phyloP scores from a whole-genome alignment of 2,329 filamentous ascomycete genomes.

The Alternaria consortialis region DNA sequence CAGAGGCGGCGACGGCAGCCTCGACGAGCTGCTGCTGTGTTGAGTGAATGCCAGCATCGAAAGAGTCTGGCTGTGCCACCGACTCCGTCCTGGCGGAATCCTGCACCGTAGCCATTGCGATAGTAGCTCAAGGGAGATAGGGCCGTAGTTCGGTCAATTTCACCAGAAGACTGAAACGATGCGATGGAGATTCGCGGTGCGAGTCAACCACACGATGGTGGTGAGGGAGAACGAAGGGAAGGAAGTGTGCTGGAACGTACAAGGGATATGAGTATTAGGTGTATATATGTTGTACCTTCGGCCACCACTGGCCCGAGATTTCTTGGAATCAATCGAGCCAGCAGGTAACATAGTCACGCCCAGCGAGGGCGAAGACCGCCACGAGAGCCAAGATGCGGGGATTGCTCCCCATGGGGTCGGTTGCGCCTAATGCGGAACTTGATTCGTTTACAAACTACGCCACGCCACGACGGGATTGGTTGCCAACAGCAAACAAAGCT shows the following conservation, averaged over 20 bases:
- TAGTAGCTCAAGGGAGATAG: not conserved
- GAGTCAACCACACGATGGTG: not conserved
- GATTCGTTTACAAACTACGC: not conserved
- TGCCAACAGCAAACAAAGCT: not conserved
- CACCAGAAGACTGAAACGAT: constrained; percentile 11
- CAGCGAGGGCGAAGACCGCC: constrained; percentile 11
- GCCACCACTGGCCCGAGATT: constrained; percentile 16
- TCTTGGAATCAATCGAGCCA: constrained; percentile 11
- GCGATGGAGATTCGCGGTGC: not conserved
- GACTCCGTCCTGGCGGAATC: constrained; percentile 14
- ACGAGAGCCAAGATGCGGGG: constrained; percentile 27
- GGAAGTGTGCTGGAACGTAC: not conserved
- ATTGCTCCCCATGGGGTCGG: constrained; percentile 22
- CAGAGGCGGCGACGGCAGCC: constrained; percentile 17
- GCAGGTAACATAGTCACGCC: constrained; percentile 14
- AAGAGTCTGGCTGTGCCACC: constrained; percentile 11
- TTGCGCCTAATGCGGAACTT: not conserved
- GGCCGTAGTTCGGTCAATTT: not conserved
- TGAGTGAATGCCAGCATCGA: constrained; percentile 12
- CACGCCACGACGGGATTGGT: not conserved
- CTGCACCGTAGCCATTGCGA: constrained; percentile 22
- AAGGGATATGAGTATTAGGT: constrained; percentile 11
- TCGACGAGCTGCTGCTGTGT: constrained; percentile 28
- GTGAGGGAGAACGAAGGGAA: constrained; percentile 3
- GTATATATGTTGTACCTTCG: constrained; percentile 19